Evolutionary conservation across 306 rosid genomes (phyloP).

Genomic region (Albizia julibrissin): DNA sequence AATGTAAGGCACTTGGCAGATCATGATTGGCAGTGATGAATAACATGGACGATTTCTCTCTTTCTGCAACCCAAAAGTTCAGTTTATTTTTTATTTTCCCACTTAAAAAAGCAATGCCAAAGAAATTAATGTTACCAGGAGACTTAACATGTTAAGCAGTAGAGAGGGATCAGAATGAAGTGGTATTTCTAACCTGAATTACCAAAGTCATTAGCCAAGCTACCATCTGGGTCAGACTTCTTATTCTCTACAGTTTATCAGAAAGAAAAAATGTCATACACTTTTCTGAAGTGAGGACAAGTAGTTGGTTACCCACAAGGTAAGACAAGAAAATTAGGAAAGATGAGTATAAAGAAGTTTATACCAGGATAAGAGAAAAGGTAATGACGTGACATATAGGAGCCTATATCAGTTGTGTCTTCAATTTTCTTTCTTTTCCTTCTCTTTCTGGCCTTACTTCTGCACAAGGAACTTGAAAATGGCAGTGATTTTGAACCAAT

Average conservation of each 20-base stretch:
- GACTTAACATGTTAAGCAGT: slow-evolving; percentile 30
- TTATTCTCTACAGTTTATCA: slow-evolving; percentile 63
- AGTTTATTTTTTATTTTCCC: neutral
- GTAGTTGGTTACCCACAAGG: slow-evolving; percentile 21
- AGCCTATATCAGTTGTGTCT: slow-evolving; percentile 60
- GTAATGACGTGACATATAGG: slow-evolving; percentile 73
- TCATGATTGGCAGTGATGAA: slow-evolving; percentile 17
- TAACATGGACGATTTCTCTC: slow-evolving; percentile 15
- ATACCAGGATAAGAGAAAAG: slow-evolving; percentile 83
- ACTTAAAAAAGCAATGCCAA: slow-evolving; percentile 1
- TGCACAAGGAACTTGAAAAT: slow-evolving; percentile 42
- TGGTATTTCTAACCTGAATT: slow-evolving; percentile 63
- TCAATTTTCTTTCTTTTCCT: slow-evolving; percentile 79
- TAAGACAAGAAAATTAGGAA: slow-evolving; percentile 34
- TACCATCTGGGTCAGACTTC: slow-evolving; percentile 62
- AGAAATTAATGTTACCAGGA: slow-evolving; percentile 17
- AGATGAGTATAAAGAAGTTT: slow-evolving; percentile 32
- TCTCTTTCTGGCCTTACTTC: slow-evolving; percentile 58
- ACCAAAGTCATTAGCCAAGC: slow-evolving; percentile 51
- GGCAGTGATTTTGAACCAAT: slow-evolving; percentile 72
- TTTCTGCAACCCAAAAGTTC: slow-evolving; percentile 1
- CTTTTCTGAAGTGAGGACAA: slow-evolving; percentile 9
- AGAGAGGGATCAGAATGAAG: slow-evolving; percentile 23
- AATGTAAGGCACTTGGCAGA: slow-evolving; percentile 11
- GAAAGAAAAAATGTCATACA: slow-evolving; percentile 32